A percentile compares a stretch with the other conserved stretches of the same genome.
Conservation (phyloP, 1,139 yeast species). For the Candida tetrigidarum region DNA sequence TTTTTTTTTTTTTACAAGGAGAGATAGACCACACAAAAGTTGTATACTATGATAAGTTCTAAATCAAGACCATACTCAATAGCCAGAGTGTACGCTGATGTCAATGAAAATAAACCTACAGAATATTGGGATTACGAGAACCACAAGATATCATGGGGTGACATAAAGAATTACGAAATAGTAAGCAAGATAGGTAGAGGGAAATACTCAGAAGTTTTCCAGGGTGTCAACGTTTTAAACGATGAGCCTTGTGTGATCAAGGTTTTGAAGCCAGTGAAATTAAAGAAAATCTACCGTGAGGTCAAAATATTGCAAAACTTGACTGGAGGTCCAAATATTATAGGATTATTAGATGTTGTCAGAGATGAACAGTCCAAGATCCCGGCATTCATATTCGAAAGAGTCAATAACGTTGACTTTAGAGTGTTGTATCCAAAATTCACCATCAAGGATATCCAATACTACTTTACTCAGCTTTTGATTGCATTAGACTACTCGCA, state of each 20-base stretch:
- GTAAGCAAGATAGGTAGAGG: conserved; percentile 95
- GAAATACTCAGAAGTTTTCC: conserved; percentile 95
- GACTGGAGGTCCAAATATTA: conserved; percentile 75
- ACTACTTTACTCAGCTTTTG: conserved; percentile 68
- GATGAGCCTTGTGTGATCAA: conserved; percentile 67
- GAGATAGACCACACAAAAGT: neutral
- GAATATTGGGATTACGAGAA: conserved; percentile 96
- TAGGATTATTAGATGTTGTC: conserved; percentile 74
- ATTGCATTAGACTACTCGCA: conserved; percentile 78
- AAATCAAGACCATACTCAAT: conserved; percentile 56
- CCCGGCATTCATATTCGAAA: conserved; percentile 77
- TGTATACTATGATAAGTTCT: conserved; percentile 38
- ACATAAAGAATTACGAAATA: conserved; percentile 83
- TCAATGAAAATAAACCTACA: conserved; percentile 73
- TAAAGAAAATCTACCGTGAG: conserved; percentile 79
- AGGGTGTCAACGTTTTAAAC: conserved; percentile 56
- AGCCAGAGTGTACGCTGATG: conserved; percentile 89
- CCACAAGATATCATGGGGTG: conserved; percentile 71
- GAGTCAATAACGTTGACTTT: conserved; percentile 72
- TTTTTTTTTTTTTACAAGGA: neutral
- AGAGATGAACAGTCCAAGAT: conserved; percentile 73
- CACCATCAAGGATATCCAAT: conserved; percentile 64
- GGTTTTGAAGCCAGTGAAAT: conserved; percentile 78
- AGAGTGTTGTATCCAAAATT: conserved; percentile 72
- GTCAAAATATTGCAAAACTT: conserved; percentile 75